Conservation (phyloP, 75 land plant species). For the Adiantum capillusveneris region DNA sequence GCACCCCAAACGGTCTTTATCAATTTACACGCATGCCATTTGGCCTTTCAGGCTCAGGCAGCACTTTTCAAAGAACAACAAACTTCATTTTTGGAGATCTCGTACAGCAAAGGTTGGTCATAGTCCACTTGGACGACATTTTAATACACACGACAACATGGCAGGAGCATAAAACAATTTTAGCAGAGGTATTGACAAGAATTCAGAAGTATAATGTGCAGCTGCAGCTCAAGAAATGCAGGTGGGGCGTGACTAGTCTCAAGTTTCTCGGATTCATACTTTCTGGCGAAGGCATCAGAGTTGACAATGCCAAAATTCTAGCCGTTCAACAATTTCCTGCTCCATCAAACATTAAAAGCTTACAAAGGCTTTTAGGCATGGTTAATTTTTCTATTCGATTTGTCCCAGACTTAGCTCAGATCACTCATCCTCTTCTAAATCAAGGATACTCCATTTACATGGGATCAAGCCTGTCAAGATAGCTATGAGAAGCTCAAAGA, state of each 20-base stretch:
- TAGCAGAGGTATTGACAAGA: too few species aligned
- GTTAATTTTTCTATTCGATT: neutral
- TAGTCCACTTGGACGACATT: conserved; percentile 13
- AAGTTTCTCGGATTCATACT: conserved; percentile 1
- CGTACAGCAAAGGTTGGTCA: neutral
- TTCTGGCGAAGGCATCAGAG: neutral
- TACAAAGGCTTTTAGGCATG: neutral
- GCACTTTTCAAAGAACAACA: conserved; percentile 4
- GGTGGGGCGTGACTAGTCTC: neutral
- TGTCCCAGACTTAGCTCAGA: neutral
- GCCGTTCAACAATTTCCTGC: neutral
- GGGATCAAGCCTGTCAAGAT: neutral
- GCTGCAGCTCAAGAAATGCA: neutral
- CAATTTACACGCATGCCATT: conserved; percentile 1
- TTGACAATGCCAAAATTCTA: neutral
- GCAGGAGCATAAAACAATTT: neutral
- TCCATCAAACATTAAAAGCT: neutral
- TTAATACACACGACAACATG: neutral
- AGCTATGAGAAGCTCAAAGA: neutral
- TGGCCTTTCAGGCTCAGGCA: neutral
- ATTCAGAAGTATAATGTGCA: too few species aligned
- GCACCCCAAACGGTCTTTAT: conserved; percentile 1
- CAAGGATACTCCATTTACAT: neutral
- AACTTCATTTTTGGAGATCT: neutral
- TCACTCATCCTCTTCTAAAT: neutral